Conservation (phyloP, 345 rosid genomes). For the Rhodamnia argentea region DNA sequence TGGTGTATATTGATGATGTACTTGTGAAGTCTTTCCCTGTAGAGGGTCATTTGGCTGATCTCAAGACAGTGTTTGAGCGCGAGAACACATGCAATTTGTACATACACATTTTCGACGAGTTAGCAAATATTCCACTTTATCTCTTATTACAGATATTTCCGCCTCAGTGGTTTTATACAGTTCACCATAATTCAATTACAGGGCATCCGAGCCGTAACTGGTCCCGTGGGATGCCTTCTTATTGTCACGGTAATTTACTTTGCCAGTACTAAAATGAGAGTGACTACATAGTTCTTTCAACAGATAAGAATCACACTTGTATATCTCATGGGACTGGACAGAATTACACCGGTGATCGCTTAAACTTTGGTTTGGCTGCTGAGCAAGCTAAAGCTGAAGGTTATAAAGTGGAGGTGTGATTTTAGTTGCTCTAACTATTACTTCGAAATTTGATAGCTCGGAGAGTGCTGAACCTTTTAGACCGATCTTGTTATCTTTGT, state of each 20-base stretch:
- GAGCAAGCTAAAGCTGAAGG: constrained; percentile 99
- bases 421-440: background rate
- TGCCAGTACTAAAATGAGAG: background rate
- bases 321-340: constrained; percentile 21
- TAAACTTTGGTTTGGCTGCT: constrained; percentile 97
- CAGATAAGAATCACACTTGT: background rate
- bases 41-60: too few species aligned
- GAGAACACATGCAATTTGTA: background rate
- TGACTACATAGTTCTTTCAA: background rate
- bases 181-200: constrained; percentile 13
- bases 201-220: constrained; percentile 98
- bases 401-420: constrained; percentile 75
- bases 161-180: background rate
- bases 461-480: background rate
- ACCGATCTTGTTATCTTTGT: constrained; percentile 10
- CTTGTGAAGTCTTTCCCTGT: too few species aligned
- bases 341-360: constrained; percentile 96
- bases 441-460: background rate
- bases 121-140: background rate
- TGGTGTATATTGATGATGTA: too few species aligned
- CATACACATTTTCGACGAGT: background rate
- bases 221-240: constrained; percentile 90
- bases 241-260: constrained; percentile 64
- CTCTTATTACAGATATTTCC: background rate
- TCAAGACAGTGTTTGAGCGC: too few species aligned